Evolutionary conservation across 169 alveolate genomes (phyloP).

Genomic region (Blepharisma undulans): DNA sequence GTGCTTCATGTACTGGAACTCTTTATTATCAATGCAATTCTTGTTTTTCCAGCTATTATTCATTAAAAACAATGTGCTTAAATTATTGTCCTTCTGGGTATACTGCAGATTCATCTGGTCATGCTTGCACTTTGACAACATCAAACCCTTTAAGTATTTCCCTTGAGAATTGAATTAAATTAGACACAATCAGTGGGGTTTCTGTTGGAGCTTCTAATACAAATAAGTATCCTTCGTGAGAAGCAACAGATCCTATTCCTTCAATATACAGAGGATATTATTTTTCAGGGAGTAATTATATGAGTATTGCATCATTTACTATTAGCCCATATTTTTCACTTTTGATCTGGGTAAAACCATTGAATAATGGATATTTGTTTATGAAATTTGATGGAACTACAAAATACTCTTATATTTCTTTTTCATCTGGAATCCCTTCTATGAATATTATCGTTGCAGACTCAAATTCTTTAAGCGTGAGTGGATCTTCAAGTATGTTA

Average conservation of each 20-base stretch:
- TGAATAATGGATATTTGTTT: not conserved
- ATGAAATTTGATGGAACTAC: not conserved
- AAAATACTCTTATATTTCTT: not conserved
- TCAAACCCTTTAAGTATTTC: not conserved
- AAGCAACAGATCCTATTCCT: constrained; percentile 18
- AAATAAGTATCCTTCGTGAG: not conserved
- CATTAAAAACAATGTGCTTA: not conserved
- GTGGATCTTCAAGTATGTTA: not conserved
- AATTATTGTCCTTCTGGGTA: constrained; percentile 18
- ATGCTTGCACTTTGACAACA: not conserved
- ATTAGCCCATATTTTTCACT: not conserved
- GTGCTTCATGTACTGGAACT: not conserved
- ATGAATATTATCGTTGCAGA: not conserved
- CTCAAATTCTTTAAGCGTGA: not conserved
- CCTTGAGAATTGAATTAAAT: not conserved
- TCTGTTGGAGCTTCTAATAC: not conserved
- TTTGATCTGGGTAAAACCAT: not conserved
- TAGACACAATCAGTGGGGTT: not conserved
- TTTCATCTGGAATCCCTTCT: not conserved
- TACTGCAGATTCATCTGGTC: not conserved
- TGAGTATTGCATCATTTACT: not conserved
- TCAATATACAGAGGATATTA: constrained; percentile 15
- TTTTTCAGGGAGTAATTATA: not conserved
- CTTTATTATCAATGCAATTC: not conserved
- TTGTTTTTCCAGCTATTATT: not conserved